Conservation (phyloP, 2,329 filamentous ascomycete species). For the Graphium sp. region DNA sequence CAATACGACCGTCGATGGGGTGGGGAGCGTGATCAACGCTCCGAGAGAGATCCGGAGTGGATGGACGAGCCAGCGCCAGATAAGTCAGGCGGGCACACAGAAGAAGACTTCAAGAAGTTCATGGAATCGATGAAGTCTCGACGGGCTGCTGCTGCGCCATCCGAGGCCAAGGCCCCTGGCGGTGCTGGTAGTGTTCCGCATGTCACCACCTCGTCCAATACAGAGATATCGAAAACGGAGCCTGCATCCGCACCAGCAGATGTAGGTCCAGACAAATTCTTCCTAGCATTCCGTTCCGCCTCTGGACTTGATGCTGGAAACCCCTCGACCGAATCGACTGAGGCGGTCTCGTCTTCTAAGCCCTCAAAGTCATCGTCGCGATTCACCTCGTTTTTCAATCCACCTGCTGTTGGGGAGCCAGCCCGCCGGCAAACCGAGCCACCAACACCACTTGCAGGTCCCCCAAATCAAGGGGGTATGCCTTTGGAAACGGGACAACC, state of each 20-base stretch:
- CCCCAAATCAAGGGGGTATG: slow-evolving; percentile 8
- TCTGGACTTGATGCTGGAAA: slow-evolving; percentile 29
- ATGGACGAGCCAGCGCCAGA: slow-evolving; percentile 60
- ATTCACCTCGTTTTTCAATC: slow-evolving; percentile 68
- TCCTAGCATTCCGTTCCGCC: slow-evolving; percentile 35
- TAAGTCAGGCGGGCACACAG: slow-evolving; percentile 55
- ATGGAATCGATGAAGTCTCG: slow-evolving; percentile 74
- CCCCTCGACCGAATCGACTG: slow-evolving; percentile 22
- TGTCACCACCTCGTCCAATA: slow-evolving; percentile 14
- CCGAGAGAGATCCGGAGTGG: slow-evolving; percentile 83
- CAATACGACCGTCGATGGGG: slow-evolving; percentile 33
- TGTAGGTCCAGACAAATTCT: slow-evolving; percentile 60
- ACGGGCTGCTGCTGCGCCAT: slow-evolving; percentile 14
- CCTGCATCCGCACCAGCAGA: slow-evolving; percentile 48
- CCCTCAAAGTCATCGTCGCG: slow-evolving; percentile 53
- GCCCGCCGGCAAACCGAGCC: slow-evolving; percentile 30
- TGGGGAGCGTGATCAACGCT: slow-evolving; percentile 35
- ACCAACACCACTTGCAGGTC: slow-evolving; percentile 21
- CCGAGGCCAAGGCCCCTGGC: slow-evolving; percentile 10
- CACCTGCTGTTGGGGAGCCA: no score
- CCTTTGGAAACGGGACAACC: slow-evolving; percentile 8
- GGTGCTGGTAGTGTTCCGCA: slow-evolving; percentile 15
- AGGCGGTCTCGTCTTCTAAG: slow-evolving; percentile 16
- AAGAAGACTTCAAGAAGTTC: slow-evolving; percentile 87
- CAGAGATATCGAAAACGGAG: slow-evolving; percentile 33